Conservation (phyloP, 2,329 filamentous ascomycete genomes). For the Penicillium sp. region DNA sequence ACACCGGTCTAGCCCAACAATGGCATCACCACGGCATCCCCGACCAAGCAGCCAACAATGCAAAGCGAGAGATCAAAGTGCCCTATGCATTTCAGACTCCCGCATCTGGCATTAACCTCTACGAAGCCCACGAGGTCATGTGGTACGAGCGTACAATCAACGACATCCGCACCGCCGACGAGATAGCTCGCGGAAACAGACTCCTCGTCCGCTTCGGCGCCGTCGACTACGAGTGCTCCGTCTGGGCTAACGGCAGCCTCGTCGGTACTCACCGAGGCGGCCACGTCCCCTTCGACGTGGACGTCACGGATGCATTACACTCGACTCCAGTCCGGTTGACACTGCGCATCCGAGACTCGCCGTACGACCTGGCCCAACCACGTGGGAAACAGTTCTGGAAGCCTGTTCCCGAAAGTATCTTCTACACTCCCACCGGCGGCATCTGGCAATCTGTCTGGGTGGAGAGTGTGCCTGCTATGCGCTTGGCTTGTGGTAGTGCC, state of each 20-base stretch:
- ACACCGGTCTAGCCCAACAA: constrained; percentile 49
- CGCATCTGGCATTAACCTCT: constrained; percentile 58
- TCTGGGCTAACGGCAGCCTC: constrained; percentile 53
- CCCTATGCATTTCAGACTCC: constrained; percentile 62
- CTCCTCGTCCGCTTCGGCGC: constrained; percentile 47
- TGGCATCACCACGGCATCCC: constrained; percentile 55
- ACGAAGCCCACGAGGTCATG: constrained; percentile 60
- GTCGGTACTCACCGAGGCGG: constrained; percentile 54
- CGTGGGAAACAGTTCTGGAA: constrained; percentile 65
- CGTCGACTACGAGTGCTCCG: constrained; percentile 48
- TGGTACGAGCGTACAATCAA: constrained; percentile 58
- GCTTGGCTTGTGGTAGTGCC: constrained; percentile 54
- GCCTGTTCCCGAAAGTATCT: constrained; percentile 52
- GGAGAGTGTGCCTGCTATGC: constrained; percentile 48
- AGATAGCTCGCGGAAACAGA: constrained; percentile 38
- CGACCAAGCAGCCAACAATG: constrained; percentile 26
- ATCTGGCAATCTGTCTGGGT: constrained; percentile 74
- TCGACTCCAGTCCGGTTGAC: constrained; percentile 46
- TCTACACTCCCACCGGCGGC: constrained; percentile 65
- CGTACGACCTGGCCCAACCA: constrained; percentile 59
- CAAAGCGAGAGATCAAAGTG: constrained; percentile 54
- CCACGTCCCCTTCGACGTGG: constrained; percentile 58
- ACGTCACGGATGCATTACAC: constrained; percentile 46
- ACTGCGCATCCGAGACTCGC: constrained; percentile 58
- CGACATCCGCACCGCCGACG: constrained; percentile 46